Conservation (phyloP, 305 asterid genomes). For the Striga hermonthica region DNA sequence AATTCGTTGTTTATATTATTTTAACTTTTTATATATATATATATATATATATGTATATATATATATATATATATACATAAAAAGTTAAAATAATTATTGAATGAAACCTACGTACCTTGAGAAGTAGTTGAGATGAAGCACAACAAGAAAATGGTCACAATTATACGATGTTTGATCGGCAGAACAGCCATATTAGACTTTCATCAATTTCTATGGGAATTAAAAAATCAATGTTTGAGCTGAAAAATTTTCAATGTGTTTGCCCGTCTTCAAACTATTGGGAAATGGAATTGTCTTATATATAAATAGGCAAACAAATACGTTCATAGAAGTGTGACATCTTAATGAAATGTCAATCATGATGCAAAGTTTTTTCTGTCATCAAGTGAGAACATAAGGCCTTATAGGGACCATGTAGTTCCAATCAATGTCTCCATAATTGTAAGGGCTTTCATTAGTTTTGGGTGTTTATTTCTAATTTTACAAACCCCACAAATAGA, state of each 20-base stretch:
- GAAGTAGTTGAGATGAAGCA: conserved; percentile 31
- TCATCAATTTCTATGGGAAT: not conserved
- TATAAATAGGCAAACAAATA: conserved; percentile 29
- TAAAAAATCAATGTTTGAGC: not conserved
- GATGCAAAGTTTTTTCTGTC: not conserved
- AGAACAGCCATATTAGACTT: conserved; percentile 29
- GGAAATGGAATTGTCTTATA: not conserved
- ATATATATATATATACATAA: not conserved
- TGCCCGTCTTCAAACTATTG: not conserved
- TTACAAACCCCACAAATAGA: too few relatives aligned
- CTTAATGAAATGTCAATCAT: conserved; percentile 26
- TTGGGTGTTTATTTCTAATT: too few relatives aligned
- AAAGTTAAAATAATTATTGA: not conserved
- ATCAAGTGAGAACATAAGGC: conserved; percentile 20
- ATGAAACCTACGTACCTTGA: conserved; percentile 26
- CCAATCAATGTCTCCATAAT: conserved; percentile 26
- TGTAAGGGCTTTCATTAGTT: too few relatives aligned
- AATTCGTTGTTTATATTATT: too few relatives aligned
- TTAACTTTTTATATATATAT: not conserved
- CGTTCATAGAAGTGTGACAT: not conserved
- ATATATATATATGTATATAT: not conserved
- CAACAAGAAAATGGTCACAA: conserved; percentile 31
- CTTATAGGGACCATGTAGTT: conserved; percentile 26
- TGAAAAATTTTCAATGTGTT: not conserved
- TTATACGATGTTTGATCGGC: conserved; percentile 28